phyloP scores from a whole-genome alignment of 306 rosid genomes.

The Myrica gale region DNA sequence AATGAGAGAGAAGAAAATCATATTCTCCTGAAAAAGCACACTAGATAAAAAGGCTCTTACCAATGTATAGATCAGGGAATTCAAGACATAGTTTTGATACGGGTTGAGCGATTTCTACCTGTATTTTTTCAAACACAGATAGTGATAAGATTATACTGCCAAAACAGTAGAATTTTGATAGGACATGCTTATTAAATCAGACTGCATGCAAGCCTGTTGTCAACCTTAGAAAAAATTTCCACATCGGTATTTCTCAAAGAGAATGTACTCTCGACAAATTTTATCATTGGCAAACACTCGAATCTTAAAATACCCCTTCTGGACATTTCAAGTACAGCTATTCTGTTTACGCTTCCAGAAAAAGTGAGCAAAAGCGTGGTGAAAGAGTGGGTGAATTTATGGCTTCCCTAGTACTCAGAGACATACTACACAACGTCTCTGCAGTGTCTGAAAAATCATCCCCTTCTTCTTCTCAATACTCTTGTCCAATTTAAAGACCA shows the following conservation, averaged over 20 bases:
- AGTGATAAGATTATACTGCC: not conserved
- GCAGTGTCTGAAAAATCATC: not conserved
- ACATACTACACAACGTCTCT: not conserved
- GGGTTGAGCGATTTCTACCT: slow-evolving; percentile 82
- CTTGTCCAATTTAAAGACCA: not conserved
- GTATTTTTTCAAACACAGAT: slow-evolving; percentile 33
- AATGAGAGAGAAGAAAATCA: slow-evolving; percentile 23
- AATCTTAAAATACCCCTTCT: not conserved
- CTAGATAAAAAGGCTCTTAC: slow-evolving; percentile 44
- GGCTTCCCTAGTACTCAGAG: not conserved
- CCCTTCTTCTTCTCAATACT: not conserved
- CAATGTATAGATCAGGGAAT: slow-evolving; percentile 78
- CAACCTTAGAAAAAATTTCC: too few relatives aligned
- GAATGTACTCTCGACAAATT: not conserved
- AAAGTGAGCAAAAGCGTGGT: not conserved
- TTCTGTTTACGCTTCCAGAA: not conserved
- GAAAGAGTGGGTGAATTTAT: slow-evolving; percentile 9
- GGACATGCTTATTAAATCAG: slow-evolving; percentile 5
- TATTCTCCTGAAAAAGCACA: slow-evolving; percentile 14
- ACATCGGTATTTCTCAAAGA: not conserved
- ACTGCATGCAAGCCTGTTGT: not conserved
- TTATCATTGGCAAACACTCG: not conserved
- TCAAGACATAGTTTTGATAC: slow-evolving; percentile 75
- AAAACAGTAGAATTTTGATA: not conserved
- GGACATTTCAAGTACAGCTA: not conserved